A percentile compares a stretch with the other conserved stretches of the same genome.
These are phyloP conservation scores for Elsinoe batatas DNA, from an alignment of 2,329 filamentous ascomycete species.

Conservation along the genomic window DNA sequence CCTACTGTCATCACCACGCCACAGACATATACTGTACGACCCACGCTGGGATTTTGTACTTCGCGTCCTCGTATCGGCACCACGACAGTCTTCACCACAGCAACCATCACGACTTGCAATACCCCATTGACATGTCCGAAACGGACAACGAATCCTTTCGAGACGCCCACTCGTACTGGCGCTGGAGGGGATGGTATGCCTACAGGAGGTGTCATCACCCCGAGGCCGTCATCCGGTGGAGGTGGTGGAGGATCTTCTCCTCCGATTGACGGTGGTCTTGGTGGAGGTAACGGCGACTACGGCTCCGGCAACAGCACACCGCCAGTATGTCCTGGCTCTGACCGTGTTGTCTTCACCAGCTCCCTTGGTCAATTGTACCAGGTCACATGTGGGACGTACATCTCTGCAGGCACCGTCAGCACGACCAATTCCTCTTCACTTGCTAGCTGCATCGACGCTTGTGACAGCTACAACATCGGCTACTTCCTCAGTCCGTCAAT, in stretches of 20 bases:
- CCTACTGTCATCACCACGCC: constrained; percentile 18
- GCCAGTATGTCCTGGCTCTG: constrained; percentile 22
- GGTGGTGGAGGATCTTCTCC: constrained; percentile 8
- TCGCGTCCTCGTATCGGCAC: constrained; percentile 19
- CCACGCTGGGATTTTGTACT: constrained; percentile 13
- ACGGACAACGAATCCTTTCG: constrained; percentile 3
- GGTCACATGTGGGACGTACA: constrained; percentile 20
- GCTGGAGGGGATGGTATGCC: not conserved
- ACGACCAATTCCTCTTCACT: constrained; percentile 20
- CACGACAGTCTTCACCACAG: constrained; percentile 25
- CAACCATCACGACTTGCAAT: constrained; percentile 24
- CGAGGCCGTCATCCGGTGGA: not conserved
- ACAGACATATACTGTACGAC: not conserved
- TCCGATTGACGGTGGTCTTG: constrained; percentile 7
- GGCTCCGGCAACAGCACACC: constrained; percentile 14
- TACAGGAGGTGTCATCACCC: constrained; percentile 2
- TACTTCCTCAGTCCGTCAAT: constrained; percentile 19
- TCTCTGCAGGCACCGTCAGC: constrained; percentile 19
- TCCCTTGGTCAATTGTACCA: constrained; percentile 22
- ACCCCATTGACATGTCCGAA: constrained; percentile 22
- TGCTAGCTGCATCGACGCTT: constrained; percentile 23
- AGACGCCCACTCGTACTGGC: not conserved
- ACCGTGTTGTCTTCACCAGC: constrained; percentile 19
- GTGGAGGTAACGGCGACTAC: constrained; percentile 8
- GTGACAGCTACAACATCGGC: constrained; percentile 24